Evolutionary conservation across 495 filamentous ascomycete species (phyloP), one percentile per base, ranked within the genome.

Genomic region (Podospora tetraspora): DNA sequence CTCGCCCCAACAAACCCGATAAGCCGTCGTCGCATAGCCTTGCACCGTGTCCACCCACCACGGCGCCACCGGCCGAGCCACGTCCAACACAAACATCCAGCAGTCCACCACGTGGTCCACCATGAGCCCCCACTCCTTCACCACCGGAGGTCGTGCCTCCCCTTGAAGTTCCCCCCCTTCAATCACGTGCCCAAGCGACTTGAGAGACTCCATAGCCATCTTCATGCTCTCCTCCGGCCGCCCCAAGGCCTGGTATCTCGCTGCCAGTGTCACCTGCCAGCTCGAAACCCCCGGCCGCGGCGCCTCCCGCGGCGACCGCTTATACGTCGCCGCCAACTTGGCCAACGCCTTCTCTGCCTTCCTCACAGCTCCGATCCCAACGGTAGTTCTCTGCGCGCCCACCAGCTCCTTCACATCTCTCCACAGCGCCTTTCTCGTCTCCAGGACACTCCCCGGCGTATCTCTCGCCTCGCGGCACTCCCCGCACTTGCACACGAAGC

Each of bases 81-180:
- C 68, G 1, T 30, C 7, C 16, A 66, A 67, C 56, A 84, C 74
- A 64, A 69, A 57, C 69, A 78, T 75, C 80, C 82, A 84, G 24
- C 72, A 75, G 3, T 66, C 69, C 8, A 83, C 62, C 8, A 75
- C 56, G 13, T n/a, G 10, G 11, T 81, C 73, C 12, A 30, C 62
- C 67, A 78, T 68, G 21, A 77, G 8, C 3, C 83, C 83, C 82
- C 83, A 84, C 69, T 77, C 71, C 72, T 78, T 69, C 52, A 85
- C 78, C 69, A 74, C 59, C 22, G 82, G 59, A 23, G 61, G 25
- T 29, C 32, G 7, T 65, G 1, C 69, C 57, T 30, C 3, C 2
- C 2, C 11, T 3, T 8, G 8, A 3, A 30, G 1, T 3, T 70
- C 64, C 9, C 75, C 76, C 8, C 79, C 81, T 22, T 78, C 71